Base-by-base conservation (phyloP, 768 basidiomycete genomes). In the Lactarius akahatsu region DNA sequence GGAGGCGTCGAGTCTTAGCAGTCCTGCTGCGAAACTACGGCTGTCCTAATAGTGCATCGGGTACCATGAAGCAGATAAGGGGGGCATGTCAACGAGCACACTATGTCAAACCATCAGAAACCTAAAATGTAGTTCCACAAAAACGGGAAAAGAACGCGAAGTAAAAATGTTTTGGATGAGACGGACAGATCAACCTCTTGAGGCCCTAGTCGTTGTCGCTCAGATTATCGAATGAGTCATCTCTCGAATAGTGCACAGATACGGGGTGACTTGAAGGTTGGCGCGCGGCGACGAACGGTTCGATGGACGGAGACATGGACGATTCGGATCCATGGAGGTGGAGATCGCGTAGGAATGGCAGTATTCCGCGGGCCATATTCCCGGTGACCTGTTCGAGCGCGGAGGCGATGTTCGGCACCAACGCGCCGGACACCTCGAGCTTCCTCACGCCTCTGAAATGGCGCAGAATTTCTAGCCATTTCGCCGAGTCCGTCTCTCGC, bases 261-360 rank as follows among this genome's bases (percentile, higher is more conserved):
- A 66, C 57, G 7, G 65, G 65, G 2, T 47, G 65, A 10, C 23
- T 34, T 23, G 32, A 66, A 5, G 52, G 38, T 34, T 34, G 36
- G 7, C 65, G 65, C 28, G 65, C 65, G 10, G 43, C 55, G 30
- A 62, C 40, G n/a, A 61, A 66, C 34, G 45, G 65, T 18, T 66
- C 61, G 28, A 66, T 47, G 10, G 54, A 57, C 9, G 50, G 15
- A 57, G 61, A 34, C 15, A 4, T 8, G 6, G 54, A 50, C 4
- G 23, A 38, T 8, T 55, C 13, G 20, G 26, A 50, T 10, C 40
- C 57, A 2, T 56, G 18, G 56, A 67, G 6, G 34, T 67, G 28
- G 30, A 67, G 50, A 38, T 67, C 66, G 52, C 57, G 66, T 52
- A 67, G 34, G 9, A 56, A 40, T 3, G 66, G 66, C 2, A 67